These are phyloP conservation scores for Coleophoma crateriformis DNA, from an alignment of 2,329 filamentous ascomycete species.

Conservation along the genomic window DNA sequence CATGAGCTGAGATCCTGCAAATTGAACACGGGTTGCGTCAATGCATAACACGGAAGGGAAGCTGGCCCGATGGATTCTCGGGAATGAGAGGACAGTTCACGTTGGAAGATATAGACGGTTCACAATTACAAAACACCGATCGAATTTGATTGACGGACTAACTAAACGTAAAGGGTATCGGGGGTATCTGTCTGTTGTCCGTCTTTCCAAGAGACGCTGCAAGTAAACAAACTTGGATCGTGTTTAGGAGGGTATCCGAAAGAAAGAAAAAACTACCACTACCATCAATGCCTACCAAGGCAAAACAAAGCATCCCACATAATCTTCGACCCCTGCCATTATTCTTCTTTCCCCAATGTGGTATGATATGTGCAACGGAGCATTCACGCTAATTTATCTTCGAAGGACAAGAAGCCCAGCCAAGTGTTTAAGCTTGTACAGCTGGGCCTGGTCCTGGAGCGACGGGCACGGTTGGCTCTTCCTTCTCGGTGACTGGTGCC, in stretches of 20 bases:
- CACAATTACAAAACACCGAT: background rate
- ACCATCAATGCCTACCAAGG: conserved; percentile 4
- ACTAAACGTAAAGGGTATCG: background rate
- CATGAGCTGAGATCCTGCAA: no score
- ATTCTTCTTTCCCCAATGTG: conserved; percentile 10
- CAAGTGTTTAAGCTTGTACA: background rate
- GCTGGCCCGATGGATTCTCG: no score
- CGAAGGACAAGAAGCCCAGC: no score
- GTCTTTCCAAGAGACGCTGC: background rate
- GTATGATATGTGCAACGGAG: conserved; percentile 4
- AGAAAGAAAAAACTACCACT: conserved; percentile 11
- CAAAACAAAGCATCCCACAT: conserved; percentile 7
- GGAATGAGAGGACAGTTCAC: no score
- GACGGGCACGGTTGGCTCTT: conserved; percentile 6
- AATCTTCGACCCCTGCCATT: conserved; percentile 18
- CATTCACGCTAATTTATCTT: no score
- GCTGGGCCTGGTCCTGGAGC: conserved; percentile 4
- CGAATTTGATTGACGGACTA: background rate
- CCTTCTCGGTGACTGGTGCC: conserved; percentile 6
- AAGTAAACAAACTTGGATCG: background rate
- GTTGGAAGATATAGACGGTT: no score
- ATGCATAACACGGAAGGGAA: no score
- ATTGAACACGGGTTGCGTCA: no score
- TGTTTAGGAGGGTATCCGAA: conserved; percentile 5
- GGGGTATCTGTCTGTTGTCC: conserved; percentile 12